Base-by-base conservation (phyloP, 345 rosid species). In the Sonneratia alba region DNA sequence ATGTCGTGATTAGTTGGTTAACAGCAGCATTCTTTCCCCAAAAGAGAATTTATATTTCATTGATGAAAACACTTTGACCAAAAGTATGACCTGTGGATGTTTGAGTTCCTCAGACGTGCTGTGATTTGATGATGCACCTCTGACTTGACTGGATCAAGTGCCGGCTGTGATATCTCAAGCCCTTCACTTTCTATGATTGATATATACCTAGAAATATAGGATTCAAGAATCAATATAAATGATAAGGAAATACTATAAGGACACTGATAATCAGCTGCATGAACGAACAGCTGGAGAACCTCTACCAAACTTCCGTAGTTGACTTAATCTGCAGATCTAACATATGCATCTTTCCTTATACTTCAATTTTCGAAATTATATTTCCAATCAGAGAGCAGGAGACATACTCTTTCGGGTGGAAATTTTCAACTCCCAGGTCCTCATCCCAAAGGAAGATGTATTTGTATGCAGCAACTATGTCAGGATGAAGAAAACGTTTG, bases 401-500 rank as follows among this genome's bases (percentile, higher is more conserved):
- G 59, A 73, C 82, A 4, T 83, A 88, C 93, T 49, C 22, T 72
- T 80, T 36, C 2, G 94, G 94, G 70, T 84, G 66, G 66, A 89
- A 89, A 79, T 85, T 45, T 47, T 89, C 85, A 32, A 89, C 86
- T 59, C 94, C 91, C n/a, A 89, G 87, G 81, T 89, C 94, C 77
- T 89, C 94, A 65, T 89, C 94, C 91, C 94, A 89, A 0, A 89
- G 84, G 68, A 89, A 89, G 53, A 89, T 82, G 75, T 85, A 87
- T 70, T 66, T 72, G 71, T 85, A 89, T 42, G 79, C 84, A 19
- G 85, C 83, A 77, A 89, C 88, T 70, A 89, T 78, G 65, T 83
- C 90, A 24, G 94, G 94, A 77, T 89, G 91, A 77, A 89, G 78
- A 82, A 89, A 89, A 56, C 91, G 87, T 80, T 89, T 89, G n/a